A percentile compares a stretch with the other conserved stretches of the same genome.
These are phyloP conservation scores for Lithocarpus polystachyus DNA, from an alignment of 306 rosid genomes.

Conservation along the genomic window DNA sequence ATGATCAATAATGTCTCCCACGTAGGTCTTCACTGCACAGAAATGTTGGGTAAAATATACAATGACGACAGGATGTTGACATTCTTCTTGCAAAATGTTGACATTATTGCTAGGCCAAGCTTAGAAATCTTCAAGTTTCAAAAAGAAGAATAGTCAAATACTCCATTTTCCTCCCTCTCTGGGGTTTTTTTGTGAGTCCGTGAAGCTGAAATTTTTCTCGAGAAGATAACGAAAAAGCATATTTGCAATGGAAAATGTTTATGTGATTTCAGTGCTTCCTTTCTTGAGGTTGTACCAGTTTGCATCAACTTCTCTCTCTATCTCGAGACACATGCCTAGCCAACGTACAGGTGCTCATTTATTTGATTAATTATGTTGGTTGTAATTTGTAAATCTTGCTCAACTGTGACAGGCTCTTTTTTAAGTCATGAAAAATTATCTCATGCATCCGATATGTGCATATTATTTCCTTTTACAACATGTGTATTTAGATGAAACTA, in stretches of 20 bases:
- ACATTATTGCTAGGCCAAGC: conserved; percentile 22
- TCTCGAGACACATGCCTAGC: background rate
- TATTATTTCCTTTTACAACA: no score
- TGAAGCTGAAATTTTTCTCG: background rate
- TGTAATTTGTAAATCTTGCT: background rate
- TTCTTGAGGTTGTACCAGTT: background rate
- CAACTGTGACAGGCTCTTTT: background rate
- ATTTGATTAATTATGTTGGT: no score
- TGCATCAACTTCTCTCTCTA: background rate
- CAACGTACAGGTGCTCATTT: no score
- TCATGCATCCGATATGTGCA: rapidly evolving
- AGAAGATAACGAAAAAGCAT: conserved; percentile 6
- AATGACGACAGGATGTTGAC: conserved; percentile 58
- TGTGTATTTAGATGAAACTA: background rate
- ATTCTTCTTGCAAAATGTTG: conserved; percentile 42
- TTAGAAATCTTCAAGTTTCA: background rate
- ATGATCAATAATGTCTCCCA: background rate
- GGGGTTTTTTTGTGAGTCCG: background rate
- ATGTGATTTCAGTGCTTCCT: background rate
- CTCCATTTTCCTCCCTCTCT: background rate
- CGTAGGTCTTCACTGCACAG: background rate
- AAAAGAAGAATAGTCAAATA: background rate
- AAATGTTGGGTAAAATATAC: background rate
- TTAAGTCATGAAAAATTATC: no score
- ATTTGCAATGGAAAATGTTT: conserved; percentile 7